A percentile compares a stretch with the other conserved stretches of the same genome.
phyloP scores from a whole-genome alignment of 495 filamentous ascomycete genomes.

The Hypoxylon intermedium region DNA sequence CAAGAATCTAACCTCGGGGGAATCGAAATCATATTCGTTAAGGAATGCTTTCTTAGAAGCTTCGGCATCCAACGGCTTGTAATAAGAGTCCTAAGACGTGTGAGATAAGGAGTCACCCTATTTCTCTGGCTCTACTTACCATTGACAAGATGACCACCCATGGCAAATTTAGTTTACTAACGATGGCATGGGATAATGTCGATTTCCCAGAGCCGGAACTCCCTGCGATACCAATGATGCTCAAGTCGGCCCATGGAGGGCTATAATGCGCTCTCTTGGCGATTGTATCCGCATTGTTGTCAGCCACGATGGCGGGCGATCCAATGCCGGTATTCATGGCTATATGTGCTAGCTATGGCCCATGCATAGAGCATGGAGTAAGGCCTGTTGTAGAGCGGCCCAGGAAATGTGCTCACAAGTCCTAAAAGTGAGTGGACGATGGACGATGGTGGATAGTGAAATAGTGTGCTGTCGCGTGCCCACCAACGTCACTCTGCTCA shows the following conservation, averaged over 20 bases:
- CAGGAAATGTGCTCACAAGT: neutral
- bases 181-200: constrained; percentile 90
- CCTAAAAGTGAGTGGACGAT: neutral
- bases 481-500: constrained; percentile 10
- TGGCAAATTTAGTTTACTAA: constrained; percentile 85
- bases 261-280: constrained; percentile 72
- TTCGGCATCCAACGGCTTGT: constrained; percentile 81
- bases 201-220: constrained; percentile 97
- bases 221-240: constrained; percentile 94
- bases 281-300: constrained; percentile 46
- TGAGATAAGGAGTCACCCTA: constrained; percentile 24
- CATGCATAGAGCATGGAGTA: constrained; percentile 22
- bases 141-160: constrained; percentile 98
- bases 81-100: constrained; percentile 83
- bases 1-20: constrained; percentile 65
- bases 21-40: constrained; percentile 96
- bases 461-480: constrained; percentile 28
- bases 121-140: constrained; percentile 57
- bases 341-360: constrained; percentile 3
- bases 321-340: constrained; percentile 39
- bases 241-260: constrained; percentile 91
- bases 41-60: constrained; percentile 76
- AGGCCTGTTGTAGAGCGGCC: neutral
- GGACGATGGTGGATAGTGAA: neutral
- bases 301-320: constrained; percentile 32